Evolutionary conservation across 208 protist species (phyloP).

Genomic region (Phytomonas francai): DNA sequence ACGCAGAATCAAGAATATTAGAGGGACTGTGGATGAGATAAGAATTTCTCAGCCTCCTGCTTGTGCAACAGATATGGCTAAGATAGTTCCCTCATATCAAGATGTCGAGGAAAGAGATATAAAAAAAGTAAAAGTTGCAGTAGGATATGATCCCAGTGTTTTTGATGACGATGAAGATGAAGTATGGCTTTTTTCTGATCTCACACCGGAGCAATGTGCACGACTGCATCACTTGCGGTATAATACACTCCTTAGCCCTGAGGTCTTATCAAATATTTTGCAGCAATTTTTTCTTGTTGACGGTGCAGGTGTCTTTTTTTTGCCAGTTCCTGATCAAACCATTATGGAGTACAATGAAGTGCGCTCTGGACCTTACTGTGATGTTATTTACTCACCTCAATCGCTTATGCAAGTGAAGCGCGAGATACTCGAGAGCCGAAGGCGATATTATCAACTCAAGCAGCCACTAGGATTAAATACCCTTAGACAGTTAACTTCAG

Average conservation of each 20-base stretch:
- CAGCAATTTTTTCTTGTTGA: slow-evolving; percentile 56
- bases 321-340: slow-evolving; percentile 43
- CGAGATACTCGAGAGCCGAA: slow-evolving; percentile 43
- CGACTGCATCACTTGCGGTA: slow-evolving; percentile 41
- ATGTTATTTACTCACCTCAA: slow-evolving; percentile 40
- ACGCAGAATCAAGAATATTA: not conserved
- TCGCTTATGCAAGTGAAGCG: slow-evolving; percentile 47
- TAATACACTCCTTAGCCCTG: slow-evolving; percentile 40
- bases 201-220: slow-evolving; percentile 24
- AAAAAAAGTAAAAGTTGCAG: not conserved
- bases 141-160: not conserved
- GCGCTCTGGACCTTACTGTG: slow-evolving; percentile 48
- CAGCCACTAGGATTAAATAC: not conserved
- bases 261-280: slow-evolving; percentile 50
- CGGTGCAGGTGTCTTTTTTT: slow-evolving; percentile 56
- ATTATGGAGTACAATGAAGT: slow-evolving; percentile 83
- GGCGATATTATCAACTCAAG: slow-evolving; percentile 20
- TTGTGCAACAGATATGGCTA: not conserved
- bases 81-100: not conserved
- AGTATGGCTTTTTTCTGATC: not conserved
- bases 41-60: not conserved
- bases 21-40: not conserved
- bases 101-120: not conserved
- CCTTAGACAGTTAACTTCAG: not conserved
- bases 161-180: slow-evolving; percentile 7